phyloP scores from a whole-genome alignment of 1,284 basidiomycete species.

The Apiotrichum porosum region DNA sequence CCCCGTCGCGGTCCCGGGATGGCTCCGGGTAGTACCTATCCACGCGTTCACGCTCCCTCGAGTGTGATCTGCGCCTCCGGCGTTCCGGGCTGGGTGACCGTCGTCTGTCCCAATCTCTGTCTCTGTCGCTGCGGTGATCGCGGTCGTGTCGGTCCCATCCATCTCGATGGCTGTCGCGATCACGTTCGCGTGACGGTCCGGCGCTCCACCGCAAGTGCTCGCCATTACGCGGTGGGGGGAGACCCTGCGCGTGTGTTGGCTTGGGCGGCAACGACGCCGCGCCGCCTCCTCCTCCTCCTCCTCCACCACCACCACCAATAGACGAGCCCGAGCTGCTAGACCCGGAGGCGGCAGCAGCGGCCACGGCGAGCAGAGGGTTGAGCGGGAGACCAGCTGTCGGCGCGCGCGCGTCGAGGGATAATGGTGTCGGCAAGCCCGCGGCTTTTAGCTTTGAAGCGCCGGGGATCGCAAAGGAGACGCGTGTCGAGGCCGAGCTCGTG shows the following conservation, averaged over 20 bases:
- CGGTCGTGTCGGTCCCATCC: conserved; percentile 5
- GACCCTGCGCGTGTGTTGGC: neutral
- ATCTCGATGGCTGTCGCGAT: conserved; percentile 3
- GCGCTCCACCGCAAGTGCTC: neutral
- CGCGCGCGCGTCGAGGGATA: conserved; percentile 3
- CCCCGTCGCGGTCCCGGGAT: neutral
- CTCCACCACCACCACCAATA: no score
- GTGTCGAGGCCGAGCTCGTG: neutral
- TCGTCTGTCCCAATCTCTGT: neutral
- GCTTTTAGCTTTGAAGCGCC: neutral
- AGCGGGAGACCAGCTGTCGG: neutral
- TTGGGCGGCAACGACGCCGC: neutral
- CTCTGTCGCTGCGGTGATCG: conserved; percentile 1
- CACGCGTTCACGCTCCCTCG: neutral
- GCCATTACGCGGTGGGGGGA: neutral
- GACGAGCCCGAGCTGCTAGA: no score
- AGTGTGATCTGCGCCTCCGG: neutral
- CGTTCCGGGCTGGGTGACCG: no score
- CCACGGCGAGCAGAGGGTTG: neutral
- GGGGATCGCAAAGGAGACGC: conserved; percentile 2
- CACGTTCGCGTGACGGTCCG: neutral
- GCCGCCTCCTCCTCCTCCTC: neutral
- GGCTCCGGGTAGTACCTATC: neutral
- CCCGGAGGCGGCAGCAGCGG: no score
- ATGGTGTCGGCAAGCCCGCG: neutral